Conservation (phyloP, 2,329 filamentous ascomycete genomes). For the Aspergillus melleus region DNA sequence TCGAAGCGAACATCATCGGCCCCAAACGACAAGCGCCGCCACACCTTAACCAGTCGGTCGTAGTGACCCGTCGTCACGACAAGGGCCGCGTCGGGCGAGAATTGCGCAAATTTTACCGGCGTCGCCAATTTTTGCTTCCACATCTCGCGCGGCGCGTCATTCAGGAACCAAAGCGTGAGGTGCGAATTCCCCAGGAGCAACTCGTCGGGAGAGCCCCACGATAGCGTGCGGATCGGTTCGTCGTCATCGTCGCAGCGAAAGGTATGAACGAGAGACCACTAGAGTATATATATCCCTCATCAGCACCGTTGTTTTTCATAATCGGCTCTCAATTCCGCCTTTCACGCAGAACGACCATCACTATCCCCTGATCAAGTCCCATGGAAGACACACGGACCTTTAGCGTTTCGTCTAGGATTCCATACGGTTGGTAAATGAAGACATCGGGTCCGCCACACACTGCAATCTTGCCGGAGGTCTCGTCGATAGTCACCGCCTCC, state of each 20-base stretch:
- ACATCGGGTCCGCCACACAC: constrained; percentile 66
- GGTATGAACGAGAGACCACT: constrained; percentile 61
- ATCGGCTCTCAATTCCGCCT: not conserved
- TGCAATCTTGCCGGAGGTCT: constrained; percentile 80
- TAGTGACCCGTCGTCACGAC: constrained; percentile 78
- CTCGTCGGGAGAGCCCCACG: constrained; percentile 86
- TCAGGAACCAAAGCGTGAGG: constrained; percentile 68
- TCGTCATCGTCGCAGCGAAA: constrained; percentile 47
- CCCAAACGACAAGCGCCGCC: constrained; percentile 83
- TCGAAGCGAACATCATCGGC: constrained; percentile 84
- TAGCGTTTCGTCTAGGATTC: constrained; percentile 66
- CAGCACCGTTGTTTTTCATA: not conserved
- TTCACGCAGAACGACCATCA: not conserved
- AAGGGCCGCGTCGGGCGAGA: constrained; percentile 84
- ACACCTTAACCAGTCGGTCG: constrained; percentile 87
- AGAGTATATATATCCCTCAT: constrained; percentile 6
- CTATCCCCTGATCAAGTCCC: not conserved
- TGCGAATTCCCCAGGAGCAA: constrained; percentile 72
- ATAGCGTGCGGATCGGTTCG: constrained; percentile 60
- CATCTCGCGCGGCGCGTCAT: constrained; percentile 47
- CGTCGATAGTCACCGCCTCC: constrained; percentile 77
- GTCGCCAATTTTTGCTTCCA: constrained; percentile 78
- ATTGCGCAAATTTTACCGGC: constrained; percentile 68
- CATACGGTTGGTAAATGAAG: constrained; percentile 76
- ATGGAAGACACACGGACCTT: constrained; percentile 58